Conservation (phyloP, 2,329 filamentous ascomycete species). For the Diaporthe amygdali region DNA sequence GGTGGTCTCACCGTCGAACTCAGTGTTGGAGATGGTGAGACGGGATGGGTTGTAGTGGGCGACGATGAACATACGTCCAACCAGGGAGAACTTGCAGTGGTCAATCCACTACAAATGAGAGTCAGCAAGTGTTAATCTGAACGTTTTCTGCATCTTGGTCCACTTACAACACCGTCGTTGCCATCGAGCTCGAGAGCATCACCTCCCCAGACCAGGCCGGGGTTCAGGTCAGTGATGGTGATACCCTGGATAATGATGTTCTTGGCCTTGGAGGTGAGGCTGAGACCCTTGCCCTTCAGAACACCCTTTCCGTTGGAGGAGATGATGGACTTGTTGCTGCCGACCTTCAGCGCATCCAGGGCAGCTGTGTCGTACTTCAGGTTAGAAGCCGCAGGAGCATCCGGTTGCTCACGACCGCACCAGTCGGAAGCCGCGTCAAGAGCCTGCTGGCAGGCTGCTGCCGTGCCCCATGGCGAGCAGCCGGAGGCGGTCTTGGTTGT, state of each 20-base stretch:
- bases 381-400: slow-evolving; percentile 46
- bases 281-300: slow-evolving; percentile 63
- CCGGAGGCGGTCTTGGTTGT: slow-evolving; percentile 59
- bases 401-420: slow-evolving; percentile 63
- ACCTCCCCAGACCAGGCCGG: slow-evolving; percentile 51
- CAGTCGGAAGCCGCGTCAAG: slow-evolving; percentile 61
- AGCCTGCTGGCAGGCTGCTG: slow-evolving; percentile 57
- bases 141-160: too few relatives aligned
- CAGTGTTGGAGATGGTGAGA: slow-evolving; percentile 64
- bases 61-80: slow-evolving; percentile 66
- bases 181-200: slow-evolving; percentile 59
- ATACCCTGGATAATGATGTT: slow-evolving; percentile 68
- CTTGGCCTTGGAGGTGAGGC: slow-evolving; percentile 48
- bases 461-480: slow-evolving; percentile 63
- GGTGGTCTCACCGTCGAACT: slow-evolving; percentile 58
- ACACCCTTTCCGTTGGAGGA: slow-evolving; percentile 58
- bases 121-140: too few relatives aligned
- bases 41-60: slow-evolving; percentile 58
- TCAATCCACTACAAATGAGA: slow-evolving; percentile 53
- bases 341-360: slow-evolving; percentile 53
- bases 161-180: slow-evolving; percentile 38
- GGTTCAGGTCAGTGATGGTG: slow-evolving; percentile 32
- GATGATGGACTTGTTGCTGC: slow-evolving; percentile 62
- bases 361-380: slow-evolving; percentile 58
- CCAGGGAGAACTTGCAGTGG: slow-evolving; percentile 60